Conservation (phyloP, 805 yeast species). For the Yarrowia divulgata region DNA sequence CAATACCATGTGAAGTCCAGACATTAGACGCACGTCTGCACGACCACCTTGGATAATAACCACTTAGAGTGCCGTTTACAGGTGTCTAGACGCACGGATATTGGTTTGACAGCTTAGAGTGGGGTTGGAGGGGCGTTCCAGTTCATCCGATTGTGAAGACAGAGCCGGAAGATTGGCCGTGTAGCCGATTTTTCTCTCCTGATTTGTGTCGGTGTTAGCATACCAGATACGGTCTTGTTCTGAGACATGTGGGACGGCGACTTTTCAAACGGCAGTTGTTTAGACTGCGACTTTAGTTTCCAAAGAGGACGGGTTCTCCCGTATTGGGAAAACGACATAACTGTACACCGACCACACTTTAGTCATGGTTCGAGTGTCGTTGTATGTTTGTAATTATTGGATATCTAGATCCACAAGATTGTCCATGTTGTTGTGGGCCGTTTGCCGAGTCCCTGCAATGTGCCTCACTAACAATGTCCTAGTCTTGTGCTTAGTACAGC, state of each 20-base stretch:
- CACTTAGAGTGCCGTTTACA: conserved; percentile 35
- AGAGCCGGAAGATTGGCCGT: too few relatives aligned
- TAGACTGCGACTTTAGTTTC: conserved; percentile 14
- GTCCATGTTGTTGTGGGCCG: not conserved
- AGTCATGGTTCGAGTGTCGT: not conserved
- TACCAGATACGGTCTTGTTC: not conserved
- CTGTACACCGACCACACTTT: conserved; percentile 7
- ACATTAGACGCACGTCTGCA: not conserved
- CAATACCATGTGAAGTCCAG: conserved; percentile 17
- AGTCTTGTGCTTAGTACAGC: too few relatives aligned
- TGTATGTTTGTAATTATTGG: not conserved
- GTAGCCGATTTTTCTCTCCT: not conserved
- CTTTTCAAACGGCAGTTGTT: conserved; percentile 5
- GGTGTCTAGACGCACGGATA: not conserved
- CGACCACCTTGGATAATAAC: not conserved
- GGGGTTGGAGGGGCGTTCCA: not conserved
- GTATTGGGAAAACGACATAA: conserved; percentile 17
- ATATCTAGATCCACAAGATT: not conserved
- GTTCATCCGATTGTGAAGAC: too few relatives aligned
- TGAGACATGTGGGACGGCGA: conserved; percentile 28
- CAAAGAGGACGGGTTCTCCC: conserved; percentile 7
- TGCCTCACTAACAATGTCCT: too few relatives aligned
- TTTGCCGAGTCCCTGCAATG: not conserved
- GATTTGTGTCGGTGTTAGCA: not conserved
- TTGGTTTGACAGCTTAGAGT: not conserved